A percentile compares a stretch with the other conserved stretches of the same genome.
These are phyloP conservation scores for Malus hybrid DNA, from an alignment of 331 rosid species.

Conservation along the genomic window DNA sequence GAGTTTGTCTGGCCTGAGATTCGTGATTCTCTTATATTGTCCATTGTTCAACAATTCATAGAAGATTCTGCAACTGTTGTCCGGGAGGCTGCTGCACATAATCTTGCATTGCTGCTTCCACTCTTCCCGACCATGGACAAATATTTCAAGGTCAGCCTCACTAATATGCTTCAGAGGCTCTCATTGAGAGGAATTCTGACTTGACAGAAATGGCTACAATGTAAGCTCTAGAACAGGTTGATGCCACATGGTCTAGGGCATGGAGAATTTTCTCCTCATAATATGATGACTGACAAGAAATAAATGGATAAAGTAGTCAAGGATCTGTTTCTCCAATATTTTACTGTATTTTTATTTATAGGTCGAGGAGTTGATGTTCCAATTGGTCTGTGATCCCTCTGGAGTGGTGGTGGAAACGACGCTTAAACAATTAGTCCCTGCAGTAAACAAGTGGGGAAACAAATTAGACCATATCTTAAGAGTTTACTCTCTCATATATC, in stretches of 20 bases:
- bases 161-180: conserved; percentile 99
- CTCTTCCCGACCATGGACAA: conserved; percentile 86
- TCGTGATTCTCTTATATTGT: conserved; percentile 89
- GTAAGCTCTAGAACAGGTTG: conserved; percentile 95
- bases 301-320: conserved; percentile 11
- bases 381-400: conserved; percentile 85
- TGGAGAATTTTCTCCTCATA: conserved; percentile 56
- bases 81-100: conserved; percentile 91
- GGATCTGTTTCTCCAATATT: conserved; percentile 26
- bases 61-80: conserved; percentile 93
- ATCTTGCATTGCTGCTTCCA: conserved; percentile 94
- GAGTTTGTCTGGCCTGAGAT: conserved; percentile 94
- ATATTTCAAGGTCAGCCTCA: conserved; percentile 99
- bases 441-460: conserved; percentile 81
- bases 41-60: conserved; percentile 82
- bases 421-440: conserved; percentile 83
- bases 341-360: conserved; percentile 30
- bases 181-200: conserved; percentile 99
- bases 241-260: conserved; percentile 81
- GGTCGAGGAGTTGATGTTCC: conserved; percentile 99
- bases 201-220: conserved; percentile 91
- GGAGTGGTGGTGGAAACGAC: conserved; percentile 92
- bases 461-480: conserved; percentile 67
- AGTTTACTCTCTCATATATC: conserved; percentile 60
- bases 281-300: conserved; percentile 30